Percentiles rank a stretch among this genome's conserved stretches.
phyloP scores from a whole-genome alignment of 352 stramenopile genomes.

The Globisporangium okanoganense region DNA sequence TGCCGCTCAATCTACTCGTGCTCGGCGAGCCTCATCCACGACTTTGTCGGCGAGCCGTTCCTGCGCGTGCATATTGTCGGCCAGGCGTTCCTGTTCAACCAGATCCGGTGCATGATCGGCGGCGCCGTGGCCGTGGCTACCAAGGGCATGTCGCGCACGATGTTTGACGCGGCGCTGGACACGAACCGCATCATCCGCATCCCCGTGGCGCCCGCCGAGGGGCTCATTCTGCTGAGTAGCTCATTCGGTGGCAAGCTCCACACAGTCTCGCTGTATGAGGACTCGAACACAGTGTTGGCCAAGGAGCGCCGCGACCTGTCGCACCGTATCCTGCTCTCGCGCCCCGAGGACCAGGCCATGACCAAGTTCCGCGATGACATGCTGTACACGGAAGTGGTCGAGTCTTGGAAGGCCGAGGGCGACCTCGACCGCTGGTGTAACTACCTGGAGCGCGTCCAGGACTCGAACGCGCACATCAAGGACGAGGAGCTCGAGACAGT shows the following conservation, averaged over 20 bases:
- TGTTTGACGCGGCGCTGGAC: slow-evolving; percentile 74
- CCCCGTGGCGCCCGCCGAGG: slow-evolving; percentile 84
- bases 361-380: slow-evolving; percentile 61
- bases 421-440: slow-evolving; percentile 50
- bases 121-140: slow-evolving; percentile 79
- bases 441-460: slow-evolving; percentile 58
- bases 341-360: slow-evolving; percentile 48
- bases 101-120: slow-evolving; percentile 91
- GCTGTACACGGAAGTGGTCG: slow-evolving; percentile 66
- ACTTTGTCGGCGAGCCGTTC: slow-evolving; percentile 60
- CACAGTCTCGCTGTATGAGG: slow-evolving; percentile 66
- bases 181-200: slow-evolving; percentile 82
- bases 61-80: slow-evolving; percentile 79
- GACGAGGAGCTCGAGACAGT: slow-evolving; percentile 34
- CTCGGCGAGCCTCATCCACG: slow-evolving; percentile 46
- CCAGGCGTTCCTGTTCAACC: slow-evolving; percentile 85
- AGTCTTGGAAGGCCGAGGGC: slow-evolving; percentile 45
- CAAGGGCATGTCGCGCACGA: slow-evolving; percentile 55
- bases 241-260: slow-evolving; percentile 80
- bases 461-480: slow-evolving; percentile 39
- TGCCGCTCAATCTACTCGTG: slow-evolving; percentile 79
- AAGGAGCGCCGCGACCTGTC: slow-evolving; percentile 47
- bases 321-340: slow-evolving; percentile 56
- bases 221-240: slow-evolving; percentile 81
- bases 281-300: slow-evolving; percentile 61